Conservation (phyloP, 805 yeast genomes). For the Jamesozyma lodderae region DNA sequence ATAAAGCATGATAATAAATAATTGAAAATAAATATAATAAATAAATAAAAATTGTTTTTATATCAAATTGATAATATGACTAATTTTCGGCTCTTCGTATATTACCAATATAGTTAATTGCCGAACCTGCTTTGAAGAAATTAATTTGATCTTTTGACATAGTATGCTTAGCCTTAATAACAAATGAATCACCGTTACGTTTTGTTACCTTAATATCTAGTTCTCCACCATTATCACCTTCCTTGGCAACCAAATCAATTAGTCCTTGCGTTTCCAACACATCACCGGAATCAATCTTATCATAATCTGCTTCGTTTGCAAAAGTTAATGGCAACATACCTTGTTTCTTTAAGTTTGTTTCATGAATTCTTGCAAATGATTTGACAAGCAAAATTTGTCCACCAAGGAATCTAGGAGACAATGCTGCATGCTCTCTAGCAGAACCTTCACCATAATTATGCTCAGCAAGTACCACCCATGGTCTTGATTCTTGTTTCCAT, state of each 20-base stretch:
- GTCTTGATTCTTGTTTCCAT: constrained; percentile 78
- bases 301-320: constrained; percentile 85
- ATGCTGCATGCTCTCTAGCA: constrained; percentile 97
- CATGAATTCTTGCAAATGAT: constrained; percentile 97
- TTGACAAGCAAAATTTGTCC: constrained; percentile 83
- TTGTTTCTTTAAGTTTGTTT: constrained; percentile 95
- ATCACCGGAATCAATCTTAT: constrained; percentile 69
- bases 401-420: constrained; percentile 90
- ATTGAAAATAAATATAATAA: not conserved
- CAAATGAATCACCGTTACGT: constrained; percentile 58
- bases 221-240: constrained; percentile 82
- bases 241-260: constrained; percentile 64
- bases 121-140: constrained; percentile 95
- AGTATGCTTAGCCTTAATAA: constrained; percentile 78
- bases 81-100: constrained; percentile 28
- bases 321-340: constrained; percentile 94
- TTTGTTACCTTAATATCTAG: constrained; percentile 66
- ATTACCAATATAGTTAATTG: constrained; percentile 83
- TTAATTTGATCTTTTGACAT: constrained; percentile 95
- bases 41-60: not conserved
- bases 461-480: constrained; percentile 95
- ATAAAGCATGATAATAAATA: too few species aligned
- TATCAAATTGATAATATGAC: not conserved
- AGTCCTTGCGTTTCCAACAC: constrained; percentile 65
- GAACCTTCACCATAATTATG: constrained; percentile 99